phyloP scores from a whole-genome alignment of 2,329 filamentous ascomycete genomes.

The Tolypocladium tundrense region DNA sequence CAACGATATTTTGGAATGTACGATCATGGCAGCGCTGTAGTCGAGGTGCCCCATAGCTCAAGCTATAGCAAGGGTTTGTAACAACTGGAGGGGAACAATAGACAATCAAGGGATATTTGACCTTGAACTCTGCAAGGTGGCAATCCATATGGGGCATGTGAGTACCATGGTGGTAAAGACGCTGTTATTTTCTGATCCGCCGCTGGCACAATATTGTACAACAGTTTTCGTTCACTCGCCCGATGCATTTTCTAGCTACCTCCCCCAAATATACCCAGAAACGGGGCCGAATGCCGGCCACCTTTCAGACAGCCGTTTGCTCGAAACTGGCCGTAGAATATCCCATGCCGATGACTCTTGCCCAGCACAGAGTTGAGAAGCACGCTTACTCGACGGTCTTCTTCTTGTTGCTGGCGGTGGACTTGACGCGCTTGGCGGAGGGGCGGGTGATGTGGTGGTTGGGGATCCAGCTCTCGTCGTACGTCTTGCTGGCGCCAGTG shows the following conservation, averaged over 20 bases:
- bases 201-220: slow-evolving; percentile 1
- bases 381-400: slow-evolving; percentile 19
- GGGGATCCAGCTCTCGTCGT: slow-evolving; percentile 92
- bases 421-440: slow-evolving; percentile 57
- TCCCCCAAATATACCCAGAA: not conserved
- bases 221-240: not conserved
- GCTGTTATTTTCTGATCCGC: not conserved
- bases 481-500: slow-evolving; percentile 59
- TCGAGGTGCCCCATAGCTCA: not conserved
- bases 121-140: not conserved
- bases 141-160: not conserved
- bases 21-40: not conserved
- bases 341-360: not conserved
- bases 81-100: not conserved
- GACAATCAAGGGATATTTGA: not conserved
- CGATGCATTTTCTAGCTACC: not conserved
- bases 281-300: not conserved
- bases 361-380: not conserved
- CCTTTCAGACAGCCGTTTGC: not conserved
- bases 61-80: no score
- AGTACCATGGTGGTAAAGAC: not conserved
- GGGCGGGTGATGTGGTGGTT: slow-evolving; percentile 82
- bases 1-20: not conserved
- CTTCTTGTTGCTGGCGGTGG: slow-evolving; percentile 36
- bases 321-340: no score